phyloP scores from a whole-genome alignment of 495 filamentous ascomycete species.

The Apodospora peruviana region DNA sequence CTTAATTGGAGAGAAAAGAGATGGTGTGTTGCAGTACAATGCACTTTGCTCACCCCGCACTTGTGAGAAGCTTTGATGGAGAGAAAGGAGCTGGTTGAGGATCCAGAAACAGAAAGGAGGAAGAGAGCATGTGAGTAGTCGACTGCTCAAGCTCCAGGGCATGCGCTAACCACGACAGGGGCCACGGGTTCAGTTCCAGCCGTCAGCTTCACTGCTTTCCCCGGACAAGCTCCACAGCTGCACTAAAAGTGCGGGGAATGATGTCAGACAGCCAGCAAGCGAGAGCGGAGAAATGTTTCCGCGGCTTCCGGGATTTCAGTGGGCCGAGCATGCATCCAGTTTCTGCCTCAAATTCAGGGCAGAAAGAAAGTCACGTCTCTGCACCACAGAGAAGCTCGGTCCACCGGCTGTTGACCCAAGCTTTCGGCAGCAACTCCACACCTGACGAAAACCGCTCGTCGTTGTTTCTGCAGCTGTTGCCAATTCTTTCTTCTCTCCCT shows the following conservation, averaged over 20 bases:
- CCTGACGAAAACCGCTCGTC: constrained; percentile 41
- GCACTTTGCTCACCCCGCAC: constrained; percentile 25
- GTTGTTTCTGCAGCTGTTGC: neutral
- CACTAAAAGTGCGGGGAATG: constrained; percentile 27
- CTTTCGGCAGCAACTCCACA: neutral
- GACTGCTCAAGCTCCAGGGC: neutral
- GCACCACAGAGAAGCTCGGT: constrained; percentile 1
- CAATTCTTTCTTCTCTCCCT: constrained; percentile 9
- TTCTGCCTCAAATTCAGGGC: constrained; percentile 13
- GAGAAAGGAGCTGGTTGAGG: constrained; percentile 2
- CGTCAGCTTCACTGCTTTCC: constrained; percentile 1
- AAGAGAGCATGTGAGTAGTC: neutral
- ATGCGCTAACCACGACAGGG: neutral
- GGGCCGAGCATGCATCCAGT: neutral
- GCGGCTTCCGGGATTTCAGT: neutral
- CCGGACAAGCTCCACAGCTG: neutral
- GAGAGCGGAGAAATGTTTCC: neutral
- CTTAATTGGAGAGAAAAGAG: constrained; percentile 23
- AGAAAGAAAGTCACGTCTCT: neutral
- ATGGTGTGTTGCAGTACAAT: constrained; percentile 8
- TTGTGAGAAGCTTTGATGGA: constrained; percentile 11
- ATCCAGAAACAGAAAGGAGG: neutral
- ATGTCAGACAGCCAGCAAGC: constrained; percentile 20
- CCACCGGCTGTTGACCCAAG: neutral
- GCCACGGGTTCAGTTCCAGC: neutral